Base-by-base conservation (phyloP, 2,329 filamentous ascomycete species). In the Colletotrichum sp. region DNA sequence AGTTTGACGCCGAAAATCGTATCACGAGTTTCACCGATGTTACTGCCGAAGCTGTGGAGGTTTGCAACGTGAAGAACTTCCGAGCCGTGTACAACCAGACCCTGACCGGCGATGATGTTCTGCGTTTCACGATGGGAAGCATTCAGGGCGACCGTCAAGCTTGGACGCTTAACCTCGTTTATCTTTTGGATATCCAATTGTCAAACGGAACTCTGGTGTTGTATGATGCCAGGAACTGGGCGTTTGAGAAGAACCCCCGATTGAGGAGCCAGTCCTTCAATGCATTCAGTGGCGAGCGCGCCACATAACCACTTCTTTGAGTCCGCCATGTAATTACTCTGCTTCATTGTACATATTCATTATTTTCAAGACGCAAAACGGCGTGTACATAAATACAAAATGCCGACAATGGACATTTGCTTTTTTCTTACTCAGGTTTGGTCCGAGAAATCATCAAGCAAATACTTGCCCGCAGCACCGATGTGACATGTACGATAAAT, bases 151-250 rank as follows among this genome's bases (percentile, higher is more conserved):
- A 60, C 28, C 55, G 74, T 5, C 28, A 69, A 2, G 6, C 15
- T 7, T 77, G 74, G 74, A 77, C 74, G 16, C 62, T 66, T 2
- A 65, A 28, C 2, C 36, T 73, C 3, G 36, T 28, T 1, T 77
- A 77, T 15, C 28, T 69, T 21, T 55, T 77, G 4, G 71, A 73
- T n/a, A 39, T 77, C 18, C 70, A 73, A 16, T 32, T 77, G 21
- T 66, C 74, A 5, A 73, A 77, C 28, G 74, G 74, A 13, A 73
- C 70, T 5, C 15, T 73, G 59, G 71, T 77, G 52, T 62, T 77
- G 34, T 70, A 66, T 5, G 74, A 77, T 15, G 66, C 44, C 26
- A 62, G 68, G 30, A 73, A 49, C 8, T 26, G 72, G 28, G 36
- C 44, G 12, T 77, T 73, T 49, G 74, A 77, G 70, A 77, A 70